Evolutionary conservation across 73 alveolate species (phyloP).

Genomic region (Paramecium primaurelia): DNA sequence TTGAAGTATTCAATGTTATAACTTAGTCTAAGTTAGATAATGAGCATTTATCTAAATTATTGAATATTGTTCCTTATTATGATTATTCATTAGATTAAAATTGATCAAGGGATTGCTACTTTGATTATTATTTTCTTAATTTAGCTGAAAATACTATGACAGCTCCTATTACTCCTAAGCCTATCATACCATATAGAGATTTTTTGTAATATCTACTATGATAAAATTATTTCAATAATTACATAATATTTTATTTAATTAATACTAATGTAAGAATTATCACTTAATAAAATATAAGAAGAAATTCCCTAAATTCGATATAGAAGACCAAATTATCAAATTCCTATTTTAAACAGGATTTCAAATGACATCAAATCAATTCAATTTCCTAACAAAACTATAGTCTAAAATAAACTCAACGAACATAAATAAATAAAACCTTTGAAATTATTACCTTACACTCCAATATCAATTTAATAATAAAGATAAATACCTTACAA

Average conservation of each 20-base stretch:
- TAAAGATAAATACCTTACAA: not conserved
- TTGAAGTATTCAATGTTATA: not conserved
- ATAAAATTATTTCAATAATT: not conserved
- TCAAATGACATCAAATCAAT: not conserved
- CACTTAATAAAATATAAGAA: not conserved
- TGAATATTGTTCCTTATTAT: not conserved
- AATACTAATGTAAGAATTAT: not conserved
- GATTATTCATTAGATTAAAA: not conserved
- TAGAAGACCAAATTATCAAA: not conserved
- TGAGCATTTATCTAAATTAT: not conserved
- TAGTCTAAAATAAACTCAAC: not conserved
- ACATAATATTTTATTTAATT: not conserved
- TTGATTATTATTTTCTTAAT: not conserved
- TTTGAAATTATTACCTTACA: not conserved
- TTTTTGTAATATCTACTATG: not conserved
- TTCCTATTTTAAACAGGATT: not conserved
- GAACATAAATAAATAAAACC: not conserved
- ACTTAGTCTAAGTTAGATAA: not conserved
- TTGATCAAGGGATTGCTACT: not conserved
- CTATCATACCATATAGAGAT: not conserved
- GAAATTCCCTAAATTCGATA: not conserved
- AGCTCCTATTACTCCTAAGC: not conserved
- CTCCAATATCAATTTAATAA: not conserved
- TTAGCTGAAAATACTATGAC: not conserved
- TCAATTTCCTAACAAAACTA: not conserved